Base-by-base conservation (phyloP, 1,284 basidiomycete species). In the Mycena citricolor region DNA sequence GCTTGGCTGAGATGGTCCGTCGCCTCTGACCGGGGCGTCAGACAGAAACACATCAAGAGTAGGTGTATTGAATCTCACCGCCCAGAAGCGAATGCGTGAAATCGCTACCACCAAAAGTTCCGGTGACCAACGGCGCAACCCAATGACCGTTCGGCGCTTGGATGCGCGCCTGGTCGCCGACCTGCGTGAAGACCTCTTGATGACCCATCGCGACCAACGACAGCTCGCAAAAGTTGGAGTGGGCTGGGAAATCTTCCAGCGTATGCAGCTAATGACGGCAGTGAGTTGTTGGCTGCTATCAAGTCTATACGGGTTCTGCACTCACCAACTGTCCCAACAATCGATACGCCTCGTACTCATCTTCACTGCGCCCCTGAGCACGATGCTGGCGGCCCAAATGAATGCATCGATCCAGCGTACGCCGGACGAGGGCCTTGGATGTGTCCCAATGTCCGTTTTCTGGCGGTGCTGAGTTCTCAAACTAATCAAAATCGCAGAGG, bases 201-300 rank as follows among this genome's bases (percentile, higher is more conserved):
- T 90, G 69, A 0, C 89, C 89, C 65, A 90, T 71, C 58, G 83
- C 83, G 55, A 79, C 74, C 8, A 91, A 71, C 0, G 79, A 79
- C 25, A 87, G 67, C 62, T 89, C 85, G 59, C 83, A 85, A 76
- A 81, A 88, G 62, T 88, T 88, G 53, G 83, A 87, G 63, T 93
- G 90, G 0, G 90, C 89, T 19, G 87, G 71, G 41, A 92, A 69
- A 60, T 88, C 85, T 60, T 88, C 84, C 61, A 87, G 66, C 5
- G 84, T 86, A 60, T 87, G 83, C 20, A 88, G 68, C 24, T 79
- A n/a, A n/a, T n/a, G n/a, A n/a, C n/a, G n/a, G n/a, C n/a, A n/a
- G n/a, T n/a, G n/a, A n/a, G n/a, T n/a, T n/a, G n/a, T n/a, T n/a
- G n/a, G n/a, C n/a, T n/a, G n/a, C n/a, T n/a, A n/a, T n/a, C n/a